A percentile compares a stretch with the other conserved stretches of the same genome.
Evolutionary conservation across 2,329 filamentous ascomycete species (phyloP).

Genomic region (Apiospora koreana): DNA sequence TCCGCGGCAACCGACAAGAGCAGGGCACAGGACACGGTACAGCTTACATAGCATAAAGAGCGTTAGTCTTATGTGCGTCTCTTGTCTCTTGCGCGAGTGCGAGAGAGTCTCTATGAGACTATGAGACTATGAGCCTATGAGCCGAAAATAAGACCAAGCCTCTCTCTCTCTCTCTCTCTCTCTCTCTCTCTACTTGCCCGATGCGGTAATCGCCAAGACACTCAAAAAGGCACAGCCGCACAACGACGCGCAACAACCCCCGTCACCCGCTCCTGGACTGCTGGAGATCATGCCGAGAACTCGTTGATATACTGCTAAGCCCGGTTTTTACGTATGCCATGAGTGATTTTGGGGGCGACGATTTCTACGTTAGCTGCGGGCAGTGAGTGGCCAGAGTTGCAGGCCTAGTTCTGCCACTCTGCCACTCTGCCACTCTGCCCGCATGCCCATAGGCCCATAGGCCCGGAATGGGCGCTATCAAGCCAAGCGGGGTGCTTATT

Average conservation of each 20-base stretch:
- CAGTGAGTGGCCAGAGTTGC: no score
- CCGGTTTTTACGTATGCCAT: neutral
- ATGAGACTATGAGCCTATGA: no score
- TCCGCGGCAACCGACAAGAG: neutral
- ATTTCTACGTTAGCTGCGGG: neutral
- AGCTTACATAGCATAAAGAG: neutral
- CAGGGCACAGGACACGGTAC: no score
- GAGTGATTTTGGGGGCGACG: neutral
- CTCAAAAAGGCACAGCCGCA: neutral
- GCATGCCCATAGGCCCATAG: neutral
- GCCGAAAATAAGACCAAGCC: neutral
- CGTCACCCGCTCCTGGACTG: neutral
- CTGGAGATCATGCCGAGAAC: neutral
- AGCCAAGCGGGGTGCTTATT: neutral
- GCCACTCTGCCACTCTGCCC: no score
- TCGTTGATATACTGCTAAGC: neutral
- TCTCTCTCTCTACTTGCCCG: neutral
- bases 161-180: no score
- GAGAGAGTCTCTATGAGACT: no score
- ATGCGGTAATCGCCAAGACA: conserved; percentile 3
- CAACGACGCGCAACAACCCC: conserved; percentile 3
- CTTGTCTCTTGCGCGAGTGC: no score
- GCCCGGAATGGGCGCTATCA: neutral
- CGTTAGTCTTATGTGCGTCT: neutral
- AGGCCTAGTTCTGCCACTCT: neutral